Base-by-base conservation (phyloP, 768 basidiomycete genomes). In the Leccinum ochraceum region DNA sequence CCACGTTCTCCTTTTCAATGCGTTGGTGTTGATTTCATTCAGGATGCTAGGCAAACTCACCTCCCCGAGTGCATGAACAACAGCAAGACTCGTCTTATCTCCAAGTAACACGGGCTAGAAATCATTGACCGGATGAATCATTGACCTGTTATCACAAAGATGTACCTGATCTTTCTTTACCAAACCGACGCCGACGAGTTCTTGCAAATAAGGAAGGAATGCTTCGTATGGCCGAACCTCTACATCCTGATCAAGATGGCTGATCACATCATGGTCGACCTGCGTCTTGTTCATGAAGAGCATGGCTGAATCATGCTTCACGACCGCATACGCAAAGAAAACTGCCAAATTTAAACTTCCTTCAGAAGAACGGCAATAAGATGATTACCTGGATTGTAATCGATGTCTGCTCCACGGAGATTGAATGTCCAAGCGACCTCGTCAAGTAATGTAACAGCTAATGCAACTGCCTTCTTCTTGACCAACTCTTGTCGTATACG, bases 401-500 rank as follows among this genome's bases (percentile, higher is more conserved):
- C 24, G 67, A 98, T 95, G 71, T 98, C 96, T 3, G 87, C 84
- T 1, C 95, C 95, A 62, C 96, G 87, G 34, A 99, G 79, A 73
- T 98, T 95, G 77, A 94, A 92, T 42, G 95, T 70, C 94, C 94
- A 98, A 0, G 94, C 94, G 54, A 96, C 86, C 72, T 98, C 96
- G 72, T 98, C 96, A 22, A 98, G 83, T 81, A 89, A 87, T n/a
- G 82, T 89, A 4, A 98, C 83, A 1, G 96, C 87, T 46, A 92
- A 73, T 2, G 90, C 94, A 64, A 77, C 71, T 1, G 75, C 77
- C 3, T 78, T 74, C 60, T 80, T 78, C 68, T 86, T 82, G n/a
- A 76, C 77, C 57, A 96, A 65, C 61, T 89, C 86, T 59, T 86
- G 81, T 36, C 93, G 81, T 6, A 94, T 75, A 20, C 78, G 76